phyloP scores from a whole-genome alignment of 2,329 filamentous ascomycete genomes.

The Onygena corvina region DNA sequence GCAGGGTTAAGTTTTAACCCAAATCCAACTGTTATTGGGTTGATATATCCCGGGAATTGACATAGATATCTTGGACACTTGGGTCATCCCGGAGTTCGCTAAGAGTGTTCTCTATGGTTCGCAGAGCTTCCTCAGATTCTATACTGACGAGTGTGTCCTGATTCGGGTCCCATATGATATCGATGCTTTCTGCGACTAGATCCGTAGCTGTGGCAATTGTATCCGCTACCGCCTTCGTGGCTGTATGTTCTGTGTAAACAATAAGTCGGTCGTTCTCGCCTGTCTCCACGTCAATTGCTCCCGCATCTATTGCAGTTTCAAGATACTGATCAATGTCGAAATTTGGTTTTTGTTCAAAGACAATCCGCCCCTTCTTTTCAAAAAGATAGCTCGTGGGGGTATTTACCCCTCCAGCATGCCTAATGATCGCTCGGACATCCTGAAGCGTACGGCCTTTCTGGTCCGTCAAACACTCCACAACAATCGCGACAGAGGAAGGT shows the following conservation, averaged over 20 bases:
- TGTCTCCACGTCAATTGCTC: conserved; percentile 46
- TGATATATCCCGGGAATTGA: conserved; percentile 41
- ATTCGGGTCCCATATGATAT: conserved; percentile 77
- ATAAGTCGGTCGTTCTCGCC: conserved; percentile 59
- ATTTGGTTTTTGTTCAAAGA: conserved; percentile 49
- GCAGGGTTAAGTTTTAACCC: conserved; percentile 26
- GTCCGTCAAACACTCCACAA: conserved; percentile 79
- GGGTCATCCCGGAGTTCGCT: conserved; percentile 47
- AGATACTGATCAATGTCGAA: conserved; percentile 58
- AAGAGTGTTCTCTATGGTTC: conserved; percentile 49
- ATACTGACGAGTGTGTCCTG: conserved; percentile 61
- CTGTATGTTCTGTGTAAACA: conserved; percentile 56
- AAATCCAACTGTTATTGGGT: background rate
- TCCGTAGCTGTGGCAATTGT: conserved; percentile 51
- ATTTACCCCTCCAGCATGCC: conserved; percentile 55
- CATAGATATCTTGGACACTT: conserved; percentile 67
- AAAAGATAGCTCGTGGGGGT: conserved; percentile 78
- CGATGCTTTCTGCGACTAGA: conserved; percentile 57
- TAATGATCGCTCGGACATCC: conserved; percentile 60
- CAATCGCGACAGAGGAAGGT: conserved; percentile 58
- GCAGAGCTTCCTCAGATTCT: conserved; percentile 44
- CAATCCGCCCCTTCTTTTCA: conserved; percentile 61
- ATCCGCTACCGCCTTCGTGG: conserved; percentile 53
- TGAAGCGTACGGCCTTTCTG: conserved; percentile 61
- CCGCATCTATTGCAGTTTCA: conserved; percentile 72